phyloP scores from a whole-genome alignment of 192 early-diverging fungal genomes.

The Linnemannia zychae region DNA sequence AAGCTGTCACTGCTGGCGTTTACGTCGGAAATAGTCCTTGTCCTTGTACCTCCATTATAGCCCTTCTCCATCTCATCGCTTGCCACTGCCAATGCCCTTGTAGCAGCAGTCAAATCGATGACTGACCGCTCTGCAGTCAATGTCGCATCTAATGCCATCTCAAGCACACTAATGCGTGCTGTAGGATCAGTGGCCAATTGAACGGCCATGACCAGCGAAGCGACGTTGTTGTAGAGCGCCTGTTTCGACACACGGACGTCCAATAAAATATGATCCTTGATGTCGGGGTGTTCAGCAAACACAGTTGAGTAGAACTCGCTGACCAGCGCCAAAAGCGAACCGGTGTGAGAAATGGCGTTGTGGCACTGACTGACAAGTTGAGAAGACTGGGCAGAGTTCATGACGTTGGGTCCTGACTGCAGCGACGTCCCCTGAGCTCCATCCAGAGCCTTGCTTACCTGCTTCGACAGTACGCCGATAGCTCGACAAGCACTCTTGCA shows the following conservation, averaged over 20 bases:
- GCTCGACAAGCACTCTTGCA: constrained; percentile 54
- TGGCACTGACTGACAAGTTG: constrained; percentile 55
- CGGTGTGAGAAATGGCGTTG: constrained; percentile 55
- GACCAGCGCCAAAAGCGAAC: constrained; percentile 48
- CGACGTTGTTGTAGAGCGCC: constrained; percentile 74
- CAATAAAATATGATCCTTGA: constrained; percentile 56
- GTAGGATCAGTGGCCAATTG: constrained; percentile 69
- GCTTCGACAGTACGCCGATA: constrained; percentile 29
- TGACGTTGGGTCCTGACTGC: background rate
- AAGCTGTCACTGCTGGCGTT: constrained; percentile 23
- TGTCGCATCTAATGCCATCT: constrained; percentile 62
- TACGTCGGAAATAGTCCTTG: constrained; percentile 55
- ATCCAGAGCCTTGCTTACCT: constrained; percentile 48
- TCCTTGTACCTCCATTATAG: background rate
- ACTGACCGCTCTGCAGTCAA: constrained; percentile 67
- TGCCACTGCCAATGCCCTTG: constrained; percentile 66
- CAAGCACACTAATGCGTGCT: constrained; percentile 64
- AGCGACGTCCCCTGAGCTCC: background rate
- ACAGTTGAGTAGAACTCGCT: constrained; percentile 55
- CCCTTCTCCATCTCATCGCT: constrained; percentile 63
- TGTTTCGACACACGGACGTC: constrained; percentile 76
- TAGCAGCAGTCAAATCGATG: constrained; percentile 65
- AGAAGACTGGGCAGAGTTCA: constrained; percentile 50
- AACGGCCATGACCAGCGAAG: constrained; percentile 70
- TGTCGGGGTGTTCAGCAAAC: constrained; percentile 35